Percentiles rank a stretch among this genome's conserved stretches.
Conservation (phyloP, 768 basidiomycete genomes). For the Postia placenta region DNA sequence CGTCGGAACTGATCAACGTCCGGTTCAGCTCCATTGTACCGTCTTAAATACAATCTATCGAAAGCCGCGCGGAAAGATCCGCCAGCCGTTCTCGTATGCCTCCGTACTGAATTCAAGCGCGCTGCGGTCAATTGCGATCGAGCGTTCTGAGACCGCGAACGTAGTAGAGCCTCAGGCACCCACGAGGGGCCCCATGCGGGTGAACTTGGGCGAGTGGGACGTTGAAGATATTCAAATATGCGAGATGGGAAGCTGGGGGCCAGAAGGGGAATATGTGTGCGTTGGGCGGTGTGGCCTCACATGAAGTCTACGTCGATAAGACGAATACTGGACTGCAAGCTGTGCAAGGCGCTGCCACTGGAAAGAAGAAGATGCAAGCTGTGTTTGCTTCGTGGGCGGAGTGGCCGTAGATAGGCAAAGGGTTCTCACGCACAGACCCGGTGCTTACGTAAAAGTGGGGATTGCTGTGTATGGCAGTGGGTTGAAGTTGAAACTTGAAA, state of each 20-base stretch:
- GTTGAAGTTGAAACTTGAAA: slow-evolving; percentile 10
- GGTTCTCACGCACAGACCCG: slow-evolving; percentile 20
- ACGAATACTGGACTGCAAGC: background rate
- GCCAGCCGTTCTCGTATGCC: slow-evolving; percentile 38
- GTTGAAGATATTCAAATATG: slow-evolving; percentile 60
- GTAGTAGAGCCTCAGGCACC: too few relatives aligned
- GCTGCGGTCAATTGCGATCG: slow-evolving; percentile 16
- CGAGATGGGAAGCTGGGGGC: slow-evolving; percentile 63
- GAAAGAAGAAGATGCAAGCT: background rate
- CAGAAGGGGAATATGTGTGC: slow-evolving; percentile 53
- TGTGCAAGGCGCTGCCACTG: background rate
- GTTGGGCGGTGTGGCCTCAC: slow-evolving; percentile 16
- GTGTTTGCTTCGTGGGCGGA: background rate
- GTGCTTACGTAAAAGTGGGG: too few relatives aligned
- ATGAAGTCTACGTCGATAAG: background rate
- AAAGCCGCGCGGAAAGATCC: slow-evolving; percentile 19
- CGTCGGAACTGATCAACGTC: background rate
- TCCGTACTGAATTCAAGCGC: slow-evolving; percentile 27
- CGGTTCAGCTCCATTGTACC: slow-evolving; percentile 30
- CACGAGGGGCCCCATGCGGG: slow-evolving; percentile 20
- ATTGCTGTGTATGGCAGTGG: slow-evolving; percentile 14
- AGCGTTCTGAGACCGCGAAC: too few relatives aligned
- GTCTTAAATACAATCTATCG: slow-evolving; percentile 31
- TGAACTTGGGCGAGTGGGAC: slow-evolving; percentile 47
- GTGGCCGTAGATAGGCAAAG: background rate